phyloP scores from a whole-genome alignment of 768 basidiomycete genomes.

The Suillus bovinus region DNA sequence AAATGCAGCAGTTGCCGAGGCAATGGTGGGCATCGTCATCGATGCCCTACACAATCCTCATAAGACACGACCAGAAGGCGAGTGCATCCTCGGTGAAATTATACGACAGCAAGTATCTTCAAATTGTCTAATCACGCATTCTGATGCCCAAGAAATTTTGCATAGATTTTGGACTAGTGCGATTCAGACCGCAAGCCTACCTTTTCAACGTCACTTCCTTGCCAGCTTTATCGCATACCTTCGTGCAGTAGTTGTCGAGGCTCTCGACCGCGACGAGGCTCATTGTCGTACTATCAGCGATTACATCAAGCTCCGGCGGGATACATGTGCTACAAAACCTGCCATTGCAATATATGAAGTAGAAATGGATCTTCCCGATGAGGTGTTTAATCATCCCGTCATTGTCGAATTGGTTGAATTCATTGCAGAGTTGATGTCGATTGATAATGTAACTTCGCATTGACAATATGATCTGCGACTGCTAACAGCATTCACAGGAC shows the following conservation, averaged over 20 bases:
- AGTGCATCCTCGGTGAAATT: conserved; percentile 14
- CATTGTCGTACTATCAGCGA: conserved; percentile 27
- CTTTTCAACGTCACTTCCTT: conserved; percentile 13
- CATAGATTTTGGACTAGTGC: conserved; percentile 13
- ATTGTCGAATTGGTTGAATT: conserved; percentile 14
- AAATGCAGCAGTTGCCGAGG: conserved; percentile 3
- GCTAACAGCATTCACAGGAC: conserved; percentile 25
- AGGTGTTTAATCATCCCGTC: conserved; percentile 31
- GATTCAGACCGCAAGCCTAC: neutral
- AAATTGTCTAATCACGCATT: neutral
- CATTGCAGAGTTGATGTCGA: conserved; percentile 23
- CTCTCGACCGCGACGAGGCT: conserved; percentile 8
- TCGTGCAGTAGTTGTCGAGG: conserved; percentile 7
- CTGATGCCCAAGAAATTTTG: neutral
- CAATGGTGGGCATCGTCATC: conserved; percentile 11
- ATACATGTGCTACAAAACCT: conserved; percentile 32
- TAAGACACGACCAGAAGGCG: conserved; percentile 12
- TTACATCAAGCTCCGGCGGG: conserved; percentile 34
- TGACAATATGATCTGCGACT: neutral
- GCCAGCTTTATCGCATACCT: conserved; percentile 7
- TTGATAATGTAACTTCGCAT: conserved; percentile 20
- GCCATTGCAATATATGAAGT: conserved; percentile 31
- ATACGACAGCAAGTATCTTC: conserved; percentile 12
- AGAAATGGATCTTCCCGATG: conserved; percentile 33
- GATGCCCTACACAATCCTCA: conserved; percentile 13